phyloP scores from a whole-genome alignment of 2,329 filamentous ascomycete genomes.

The Fusarium anguioides region DNA sequence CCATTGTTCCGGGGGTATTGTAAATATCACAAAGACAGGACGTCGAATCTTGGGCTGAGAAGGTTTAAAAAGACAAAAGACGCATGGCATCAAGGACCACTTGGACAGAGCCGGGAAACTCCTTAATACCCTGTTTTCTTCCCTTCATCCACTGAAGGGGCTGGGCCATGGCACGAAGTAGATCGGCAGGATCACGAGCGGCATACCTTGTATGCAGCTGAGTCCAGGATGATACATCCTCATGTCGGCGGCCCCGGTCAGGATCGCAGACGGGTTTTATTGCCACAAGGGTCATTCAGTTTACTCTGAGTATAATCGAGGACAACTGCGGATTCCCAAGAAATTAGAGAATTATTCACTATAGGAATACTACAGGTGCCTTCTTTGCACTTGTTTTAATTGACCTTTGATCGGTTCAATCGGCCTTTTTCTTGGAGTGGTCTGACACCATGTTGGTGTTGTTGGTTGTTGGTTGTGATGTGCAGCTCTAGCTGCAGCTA shows the following conservation, averaged over 20 bases:
- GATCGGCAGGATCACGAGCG: not conserved
- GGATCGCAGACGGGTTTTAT: not conserved
- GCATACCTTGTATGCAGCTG: constrained; percentile 12
- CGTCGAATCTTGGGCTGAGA: too few species aligned
- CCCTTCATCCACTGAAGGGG: not conserved
- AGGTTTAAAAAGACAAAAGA: not conserved
- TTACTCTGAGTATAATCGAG: not conserved
- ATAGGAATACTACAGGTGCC: not conserved
- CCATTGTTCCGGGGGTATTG: not conserved
- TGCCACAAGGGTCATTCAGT: not conserved
- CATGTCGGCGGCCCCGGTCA: not conserved
- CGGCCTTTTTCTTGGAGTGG: not conserved
- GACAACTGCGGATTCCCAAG: too few species aligned
- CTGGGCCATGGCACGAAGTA: not conserved
- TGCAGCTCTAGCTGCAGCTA: not conserved
- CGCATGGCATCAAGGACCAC: not conserved
- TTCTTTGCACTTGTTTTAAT: not conserved
- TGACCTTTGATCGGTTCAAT: not conserved
- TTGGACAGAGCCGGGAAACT: not conserved
- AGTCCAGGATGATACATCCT: not conserved
- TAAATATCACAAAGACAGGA: too few species aligned
- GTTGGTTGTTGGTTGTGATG: constrained; percentile 2
- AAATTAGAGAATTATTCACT: not conserved
- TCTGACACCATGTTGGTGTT: constrained; percentile 11
- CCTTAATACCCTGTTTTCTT: not conserved